A percentile compares a stretch with the other conserved stretches of the same genome.
These are phyloP conservation scores for Rutstroemia sp. DNA, from an alignment of 2,329 filamentous ascomycete species.

Conservation along the genomic window DNA sequence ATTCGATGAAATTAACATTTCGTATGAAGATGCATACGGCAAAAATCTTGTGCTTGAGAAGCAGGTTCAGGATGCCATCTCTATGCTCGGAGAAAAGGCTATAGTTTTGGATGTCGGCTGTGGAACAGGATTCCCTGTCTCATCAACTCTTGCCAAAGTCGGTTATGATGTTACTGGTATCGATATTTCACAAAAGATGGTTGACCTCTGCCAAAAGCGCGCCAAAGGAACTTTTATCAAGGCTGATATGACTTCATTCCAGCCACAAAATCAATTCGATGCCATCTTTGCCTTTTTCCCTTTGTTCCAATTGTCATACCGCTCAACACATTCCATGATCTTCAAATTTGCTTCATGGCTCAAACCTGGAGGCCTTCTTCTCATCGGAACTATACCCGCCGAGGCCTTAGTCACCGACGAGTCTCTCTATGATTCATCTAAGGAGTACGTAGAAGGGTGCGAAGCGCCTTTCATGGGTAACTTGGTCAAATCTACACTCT, in stretches of 20 bases:
- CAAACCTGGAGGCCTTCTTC: neutral
- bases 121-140: constrained; percentile 29
- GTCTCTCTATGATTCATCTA: neutral
- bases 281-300: neutral
- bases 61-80: neutral
- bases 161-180: constrained; percentile 14
- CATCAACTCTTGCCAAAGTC: constrained; percentile 16
- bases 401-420: neutral
- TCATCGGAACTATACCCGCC: neutral
- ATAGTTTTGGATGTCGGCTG: constrained; percentile 29
- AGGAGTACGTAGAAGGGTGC: neutral
- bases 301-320: neutral
- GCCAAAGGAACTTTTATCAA: constrained; percentile 13
- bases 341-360: neutral
- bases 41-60: neutral
- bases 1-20: neutral
- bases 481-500: no score
- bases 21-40: constrained; percentile 8
- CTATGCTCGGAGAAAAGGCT: neutral
- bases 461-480: neutral
- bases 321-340: neutral
- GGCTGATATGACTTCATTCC: constrained; percentile 10
- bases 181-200: constrained; percentile 32
- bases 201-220: constrained; percentile 6
- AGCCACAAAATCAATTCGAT: neutral